Evolutionary conservation across 805 yeast genomes (phyloP), one percentile per base, ranked within the genome.

Genomic region (Pichia thaimueangensis): DNA sequence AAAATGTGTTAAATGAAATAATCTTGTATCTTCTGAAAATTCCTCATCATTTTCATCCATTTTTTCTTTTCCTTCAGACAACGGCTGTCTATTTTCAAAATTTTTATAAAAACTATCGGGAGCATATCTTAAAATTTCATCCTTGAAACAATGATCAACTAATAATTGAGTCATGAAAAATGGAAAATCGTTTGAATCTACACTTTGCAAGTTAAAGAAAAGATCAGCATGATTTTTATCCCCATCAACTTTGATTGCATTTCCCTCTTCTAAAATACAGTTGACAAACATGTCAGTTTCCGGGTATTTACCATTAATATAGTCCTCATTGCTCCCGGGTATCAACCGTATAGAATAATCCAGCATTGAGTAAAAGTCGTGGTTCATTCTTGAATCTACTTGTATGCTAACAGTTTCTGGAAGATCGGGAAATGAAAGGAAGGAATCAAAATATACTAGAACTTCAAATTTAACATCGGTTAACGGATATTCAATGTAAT

Each of bases 341-440:
- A 35, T 41, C 11, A 60, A 38, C 11, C 58, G 59, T 25, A 60
- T 37, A 24, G 51, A 45, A 38, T 49, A 51, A 23, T 50, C 43
- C 16, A 43, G 23, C 15, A 48, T 24, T 1, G 49, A 30, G 8
- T 45, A 42, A 23, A 59, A 61, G 4, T 44, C 35, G 3, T 41
- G 25, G n/a, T 58, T 53, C 32, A 78, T 45, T 35, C 72, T 60
- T 13, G 64, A 61, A 45, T 71, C 65, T 2, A 75, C 53, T 50
- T 76, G 75, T 11, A 67, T 52, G 45, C 73, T 72, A 2, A 73
- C 55, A 1, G 83, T 87, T 33, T 68, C 68, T 2, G 71, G 73
- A 16, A 87, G 54, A 57, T 87, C 95, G 0, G 91, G 89, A 50
- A 80, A 79, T 15, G 63, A 59, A 48, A 78, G 69, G 10, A 69